Evolutionary conservation across 2,329 filamentous ascomycete species (phyloP).

Genomic region (Celoporthe dispersa): DNA sequence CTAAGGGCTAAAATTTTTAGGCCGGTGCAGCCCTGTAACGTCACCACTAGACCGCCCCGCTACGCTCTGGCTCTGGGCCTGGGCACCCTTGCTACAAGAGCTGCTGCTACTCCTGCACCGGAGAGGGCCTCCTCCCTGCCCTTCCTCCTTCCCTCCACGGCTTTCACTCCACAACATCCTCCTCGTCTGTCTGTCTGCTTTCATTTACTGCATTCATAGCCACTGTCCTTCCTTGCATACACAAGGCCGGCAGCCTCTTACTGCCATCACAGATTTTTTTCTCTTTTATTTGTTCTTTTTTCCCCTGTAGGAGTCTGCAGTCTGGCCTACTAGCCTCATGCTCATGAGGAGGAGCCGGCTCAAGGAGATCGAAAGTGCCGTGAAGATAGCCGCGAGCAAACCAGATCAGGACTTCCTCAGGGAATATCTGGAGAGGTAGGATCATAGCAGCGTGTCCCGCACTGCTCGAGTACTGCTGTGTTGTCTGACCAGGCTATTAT

Average conservation of each 20-base stretch:
- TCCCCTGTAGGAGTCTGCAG: neutral
- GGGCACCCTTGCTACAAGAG: neutral
- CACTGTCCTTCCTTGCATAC: too few species aligned
- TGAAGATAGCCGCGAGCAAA: conserved; percentile 15
- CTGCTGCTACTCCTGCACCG: neutral
- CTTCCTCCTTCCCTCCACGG: neutral
- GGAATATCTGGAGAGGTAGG: conserved; percentile 20
- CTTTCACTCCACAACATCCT: neutral
- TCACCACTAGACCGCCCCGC: neutral
- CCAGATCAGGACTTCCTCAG: conserved; percentile 21
- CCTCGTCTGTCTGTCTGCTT: neutral
- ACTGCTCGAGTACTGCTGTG: neutral
- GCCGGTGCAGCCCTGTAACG: conserved; percentile 6
- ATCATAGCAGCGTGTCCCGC: neutral
- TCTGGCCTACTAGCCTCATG: neutral
- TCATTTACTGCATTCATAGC: too few species aligned
- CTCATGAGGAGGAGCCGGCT: conserved; percentile 15
- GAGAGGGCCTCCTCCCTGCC: neutral
- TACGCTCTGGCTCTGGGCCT: neutral
- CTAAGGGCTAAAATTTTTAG: conserved; percentile 3
- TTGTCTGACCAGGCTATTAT: conserved; percentile 4
- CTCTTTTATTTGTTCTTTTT: too few species aligned
- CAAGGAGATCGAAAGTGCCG: conserved; percentile 16
- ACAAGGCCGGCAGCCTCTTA: too few species aligned
- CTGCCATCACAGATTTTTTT: neutral